Evolutionary conservation across 352 stramenopile species (phyloP), one percentile per base, ranked within the genome.

Genomic region (Globisporangium perplexum): DNA sequence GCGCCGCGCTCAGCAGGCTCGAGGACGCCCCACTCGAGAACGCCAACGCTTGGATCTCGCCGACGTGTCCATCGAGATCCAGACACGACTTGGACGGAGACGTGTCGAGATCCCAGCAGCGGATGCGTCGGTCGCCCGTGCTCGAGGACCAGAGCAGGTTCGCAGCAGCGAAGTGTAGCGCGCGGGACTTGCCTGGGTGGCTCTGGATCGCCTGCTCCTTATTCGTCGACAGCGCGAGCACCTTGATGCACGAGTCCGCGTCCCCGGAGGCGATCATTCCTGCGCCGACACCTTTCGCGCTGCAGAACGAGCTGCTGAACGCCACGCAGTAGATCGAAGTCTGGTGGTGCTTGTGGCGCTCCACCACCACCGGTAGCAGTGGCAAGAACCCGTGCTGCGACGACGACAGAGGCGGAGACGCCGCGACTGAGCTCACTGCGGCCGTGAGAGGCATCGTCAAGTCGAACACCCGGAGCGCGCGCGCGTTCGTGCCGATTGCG

Each of bases 401-500:
- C 0, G 47, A 31, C 10, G 22, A 3, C 11, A 7, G 4, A 42
- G 4, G 7, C 7, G 22, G 7, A 33, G 4, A 42, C 20, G 3
- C 20, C 20, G 36, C 2, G 12, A 4, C 49, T 5, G 11, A 5
- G 11, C 33, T 38, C 10, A 10, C 10, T 33, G 30, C 30, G 6
- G 30, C 10, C 10, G 55, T 30, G 0, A 74, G 49, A 10, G 59
- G 41, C 1, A 58, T 43, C 0, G 42, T 60, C 18, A 87, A 52
- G 35, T 81, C 72, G 22, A 90, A 79, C 14, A 90, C 50, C 1
- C 77, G 68, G 0, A 88, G 47, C 0, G 76, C 74, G 20, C 79
- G 65, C 4, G 76, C 72, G 41, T 90, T 88, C 4, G 74, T 88
- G 14, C 79, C 79, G 41, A 90, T 73, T 22, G 68, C 69, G n/a